These are phyloP conservation scores for Drosera spatulata DNA, from an alignment of 179 eudicot species.

Conservation along the genomic window DNA sequence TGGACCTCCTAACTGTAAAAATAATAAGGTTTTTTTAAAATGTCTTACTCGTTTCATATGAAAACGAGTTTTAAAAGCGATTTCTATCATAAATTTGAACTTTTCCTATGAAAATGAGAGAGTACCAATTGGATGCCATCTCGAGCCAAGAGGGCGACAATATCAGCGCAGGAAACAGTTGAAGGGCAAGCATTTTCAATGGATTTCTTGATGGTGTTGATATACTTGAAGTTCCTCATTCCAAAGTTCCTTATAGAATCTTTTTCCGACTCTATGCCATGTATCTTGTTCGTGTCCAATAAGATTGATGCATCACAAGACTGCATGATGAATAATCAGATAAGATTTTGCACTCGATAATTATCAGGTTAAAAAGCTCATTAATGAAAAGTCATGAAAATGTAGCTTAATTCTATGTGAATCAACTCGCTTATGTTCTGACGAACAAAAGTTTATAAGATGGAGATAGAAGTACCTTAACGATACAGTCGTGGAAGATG, in stretches of 20 bases:
- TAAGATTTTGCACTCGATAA: no score
- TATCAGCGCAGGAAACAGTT: slow-evolving; percentile 76
- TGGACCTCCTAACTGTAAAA: slow-evolving; percentile 53
- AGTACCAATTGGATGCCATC: slow-evolving; percentile 42
- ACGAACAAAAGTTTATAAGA: no score
- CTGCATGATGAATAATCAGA: slow-evolving; percentile 8
- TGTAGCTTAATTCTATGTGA: no score
- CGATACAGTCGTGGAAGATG: slow-evolving; percentile 81
- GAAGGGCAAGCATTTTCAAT: slow-evolving; percentile 53
- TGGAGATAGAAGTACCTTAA: slow-evolving; percentile 25
- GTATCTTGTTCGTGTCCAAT: slow-evolving; percentile 20
- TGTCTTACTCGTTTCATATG: no score
- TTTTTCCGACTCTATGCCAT: slow-evolving; percentile 33
- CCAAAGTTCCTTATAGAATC: slow-evolving; percentile 42
- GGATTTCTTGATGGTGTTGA: slow-evolving; percentile 46
- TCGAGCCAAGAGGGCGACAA: slow-evolving; percentile 64
- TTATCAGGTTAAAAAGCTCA: no score
- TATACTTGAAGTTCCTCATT: slow-evolving; percentile 71
- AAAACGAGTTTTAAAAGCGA: no score
- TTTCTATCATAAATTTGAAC: no score
- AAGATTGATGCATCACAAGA: slow-evolving; percentile 74
- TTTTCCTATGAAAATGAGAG: no score
- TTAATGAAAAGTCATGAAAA: no score
- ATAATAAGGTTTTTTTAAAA: no score
- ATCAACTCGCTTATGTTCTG: no score